Evolutionary conservation across 1,284 basidiomycete genomes (phyloP).

Genomic region (Schizopora paradoxa): DNA sequence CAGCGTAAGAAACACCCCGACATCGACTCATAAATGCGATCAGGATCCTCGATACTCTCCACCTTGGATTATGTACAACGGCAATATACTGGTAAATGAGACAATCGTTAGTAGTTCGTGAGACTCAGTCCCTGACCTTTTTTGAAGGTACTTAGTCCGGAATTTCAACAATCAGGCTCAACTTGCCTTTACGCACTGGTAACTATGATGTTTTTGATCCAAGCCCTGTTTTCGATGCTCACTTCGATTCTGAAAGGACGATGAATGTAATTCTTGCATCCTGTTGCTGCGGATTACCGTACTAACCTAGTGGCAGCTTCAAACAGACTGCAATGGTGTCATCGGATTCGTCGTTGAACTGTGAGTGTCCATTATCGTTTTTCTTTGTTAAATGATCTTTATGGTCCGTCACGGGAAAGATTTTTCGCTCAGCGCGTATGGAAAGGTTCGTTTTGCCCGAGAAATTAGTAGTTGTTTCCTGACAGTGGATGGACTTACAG

Average conservation of each 20-base stretch:
- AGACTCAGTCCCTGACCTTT: no score
- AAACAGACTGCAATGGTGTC: conserved; percentile 29
- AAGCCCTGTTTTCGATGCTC: not conserved
- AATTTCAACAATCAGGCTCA: conserved; percentile 25
- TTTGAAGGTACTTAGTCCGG: conserved; percentile 25
- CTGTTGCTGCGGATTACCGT: not conserved
- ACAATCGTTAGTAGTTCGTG: not conserved
- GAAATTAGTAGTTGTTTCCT: not conserved
- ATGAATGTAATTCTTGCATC: conserved; percentile 23
- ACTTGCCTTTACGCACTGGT: conserved; percentile 26
- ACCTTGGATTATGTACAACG: conserved; percentile 24
- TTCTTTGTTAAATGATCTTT: conserved; percentile 8
- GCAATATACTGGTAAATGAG: conserved; percentile 26
- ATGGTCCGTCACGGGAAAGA: conserved; percentile 16
- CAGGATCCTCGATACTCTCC: conserved; percentile 24
- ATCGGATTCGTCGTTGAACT: conserved; percentile 27
- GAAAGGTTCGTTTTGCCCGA: conserved; percentile 21
- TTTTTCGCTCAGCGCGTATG: conserved; percentile 31
- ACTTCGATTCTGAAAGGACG: conserved; percentile 19
- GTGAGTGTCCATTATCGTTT: conserved; percentile 15
- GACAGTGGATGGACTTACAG: no score
- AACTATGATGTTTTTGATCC: conserved; percentile 6
- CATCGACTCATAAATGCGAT: not conserved
- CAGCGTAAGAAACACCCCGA: not conserved
- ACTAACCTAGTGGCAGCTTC: conserved; percentile 19